Evolutionary conservation across 257 asterid species (phyloP).

Genomic region (Petunia secreta): DNA sequence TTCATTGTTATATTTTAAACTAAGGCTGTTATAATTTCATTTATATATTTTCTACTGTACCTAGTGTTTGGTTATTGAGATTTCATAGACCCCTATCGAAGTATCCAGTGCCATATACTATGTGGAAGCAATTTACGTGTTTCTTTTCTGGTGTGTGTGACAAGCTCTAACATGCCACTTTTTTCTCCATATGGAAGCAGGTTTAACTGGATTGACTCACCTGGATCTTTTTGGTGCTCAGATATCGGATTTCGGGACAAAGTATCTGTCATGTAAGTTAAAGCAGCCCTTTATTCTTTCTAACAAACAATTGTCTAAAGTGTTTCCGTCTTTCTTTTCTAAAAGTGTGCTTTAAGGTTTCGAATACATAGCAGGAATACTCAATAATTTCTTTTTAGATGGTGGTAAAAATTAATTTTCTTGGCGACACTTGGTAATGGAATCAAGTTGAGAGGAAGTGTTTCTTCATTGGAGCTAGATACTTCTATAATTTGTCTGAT

Average conservation of each 20-base stretch:
- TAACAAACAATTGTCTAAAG: not conserved
- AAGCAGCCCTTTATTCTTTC: not conserved
- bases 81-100: not conserved
- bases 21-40: not conserved
- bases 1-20: not conserved
- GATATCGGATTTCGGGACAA: conserved; percentile 27
- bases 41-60: not conserved
- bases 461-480: not conserved
- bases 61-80: not conserved
- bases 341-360: not conserved
- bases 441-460: not conserved
- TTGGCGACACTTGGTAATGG: not conserved
- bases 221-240: conserved; percentile 32
- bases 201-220: conserved; percentile 32
- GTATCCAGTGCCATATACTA: not conserved
- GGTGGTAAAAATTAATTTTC: not conserved
- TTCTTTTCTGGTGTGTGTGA: not conserved
- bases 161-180: not conserved
- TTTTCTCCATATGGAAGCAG: not conserved
- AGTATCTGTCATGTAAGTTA: conserved; percentile 24
- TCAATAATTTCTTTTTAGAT: not conserved
- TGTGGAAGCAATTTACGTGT: not conserved
- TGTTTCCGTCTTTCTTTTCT: not conserved
- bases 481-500: not conserved
- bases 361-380: not conserved